These are phyloP conservation scores for Micromonas commoda DNA, from an alignment of 139 green algal species.

Conservation along the genomic window DNA sequence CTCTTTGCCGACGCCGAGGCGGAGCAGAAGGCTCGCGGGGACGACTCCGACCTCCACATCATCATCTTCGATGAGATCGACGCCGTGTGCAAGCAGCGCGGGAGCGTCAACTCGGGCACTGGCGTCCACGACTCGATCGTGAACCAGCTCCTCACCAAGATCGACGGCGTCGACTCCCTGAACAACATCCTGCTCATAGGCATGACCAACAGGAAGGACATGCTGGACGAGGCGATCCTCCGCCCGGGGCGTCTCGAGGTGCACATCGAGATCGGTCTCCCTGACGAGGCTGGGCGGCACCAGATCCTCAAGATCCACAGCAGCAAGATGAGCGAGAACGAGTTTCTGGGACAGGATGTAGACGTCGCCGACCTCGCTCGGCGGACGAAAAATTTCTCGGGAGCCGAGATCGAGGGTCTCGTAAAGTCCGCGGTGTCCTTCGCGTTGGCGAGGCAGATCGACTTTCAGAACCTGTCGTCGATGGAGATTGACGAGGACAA, in stretches of 20 bases:
- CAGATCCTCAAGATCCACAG: slow-evolving; percentile 94
- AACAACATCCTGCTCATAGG: slow-evolving; percentile 99
- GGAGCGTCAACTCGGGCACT: slow-evolving; percentile 64
- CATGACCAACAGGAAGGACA: slow-evolving; percentile 87
- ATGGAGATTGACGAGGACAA: slow-evolving; percentile 81
- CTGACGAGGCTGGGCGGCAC: slow-evolving; percentile 78
- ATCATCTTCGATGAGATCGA: slow-evolving; percentile 99
- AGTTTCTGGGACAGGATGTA: slow-evolving; percentile 80
- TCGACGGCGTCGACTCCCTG: slow-evolving; percentile 95
- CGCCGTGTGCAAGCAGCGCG: slow-evolving; percentile 92
- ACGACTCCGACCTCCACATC: slow-evolving; percentile 88
- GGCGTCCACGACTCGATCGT: slow-evolving; percentile 92
- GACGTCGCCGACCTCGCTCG: slow-evolving; percentile 72
- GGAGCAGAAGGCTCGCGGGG: slow-evolving; percentile 64
- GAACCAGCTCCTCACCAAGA: slow-evolving; percentile 98
- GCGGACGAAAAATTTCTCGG: slow-evolving; percentile 84
- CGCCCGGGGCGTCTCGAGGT: slow-evolving; percentile 79
- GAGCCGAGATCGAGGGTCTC: slow-evolving; percentile 89
- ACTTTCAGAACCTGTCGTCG: slow-evolving; percentile 80
- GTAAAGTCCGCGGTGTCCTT: slow-evolving; percentile 86
- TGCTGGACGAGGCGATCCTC: slow-evolving; percentile 97
- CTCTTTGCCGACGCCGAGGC: slow-evolving; percentile 92
- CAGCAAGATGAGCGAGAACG: slow-evolving; percentile 73
- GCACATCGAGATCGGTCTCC: slow-evolving; percentile 91
- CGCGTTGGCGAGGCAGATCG: slow-evolving; percentile 87